Base-by-base conservation (phyloP, 2,329 filamentous ascomycete species). In the Fusarium mundagurra region DNA sequence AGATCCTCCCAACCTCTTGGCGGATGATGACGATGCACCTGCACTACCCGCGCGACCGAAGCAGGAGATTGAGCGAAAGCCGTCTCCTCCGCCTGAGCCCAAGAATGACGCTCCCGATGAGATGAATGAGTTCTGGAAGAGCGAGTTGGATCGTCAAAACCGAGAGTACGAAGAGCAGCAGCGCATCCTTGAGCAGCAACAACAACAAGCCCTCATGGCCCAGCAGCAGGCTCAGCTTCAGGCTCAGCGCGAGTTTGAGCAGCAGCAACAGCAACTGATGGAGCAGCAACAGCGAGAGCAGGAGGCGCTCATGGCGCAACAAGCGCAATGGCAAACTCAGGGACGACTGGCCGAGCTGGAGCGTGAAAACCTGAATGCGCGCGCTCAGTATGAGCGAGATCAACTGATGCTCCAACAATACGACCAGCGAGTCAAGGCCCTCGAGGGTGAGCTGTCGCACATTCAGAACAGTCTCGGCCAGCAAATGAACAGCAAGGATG, bases 51-150 rank as follows among this genome's bases (percentile, higher is more conserved):
- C 91, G 31, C 89, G 96, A 69, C 96, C 87, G 82, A 98, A 88
- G 85, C 93, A 87, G 86, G 95, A 88, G 84, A 93, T 89, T 77
- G 92, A 87, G 85, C 88, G 84, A 82, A 85, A 89, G 62, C 92
- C 93, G 4, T 91, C 92, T 3, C 93, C 94, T 4, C 90, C 93
- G 3, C 90, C 90, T 16, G 86, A 89, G 55, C 88, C 91, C 12
- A 92, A 92, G 77, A 85, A 90, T 0, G 91, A 95, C 8, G 96
- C 98, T 78, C 96, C 96, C 1, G 95, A 96, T 79, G 94, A 97
- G 55, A 98, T 99, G 80, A 94, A 94, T 60, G 96, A 99, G 78
- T 99, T 99, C 83, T 99, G 96, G 96, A 97, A 97, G 84, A 94
- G 91, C 76, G 95, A 98, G 82, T 90, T 98, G 71, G 93, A 93